Evolutionary conservation across 495 filamentous ascomycete species (phyloP).

Genomic region (Hypoxylon perforatum): DNA sequence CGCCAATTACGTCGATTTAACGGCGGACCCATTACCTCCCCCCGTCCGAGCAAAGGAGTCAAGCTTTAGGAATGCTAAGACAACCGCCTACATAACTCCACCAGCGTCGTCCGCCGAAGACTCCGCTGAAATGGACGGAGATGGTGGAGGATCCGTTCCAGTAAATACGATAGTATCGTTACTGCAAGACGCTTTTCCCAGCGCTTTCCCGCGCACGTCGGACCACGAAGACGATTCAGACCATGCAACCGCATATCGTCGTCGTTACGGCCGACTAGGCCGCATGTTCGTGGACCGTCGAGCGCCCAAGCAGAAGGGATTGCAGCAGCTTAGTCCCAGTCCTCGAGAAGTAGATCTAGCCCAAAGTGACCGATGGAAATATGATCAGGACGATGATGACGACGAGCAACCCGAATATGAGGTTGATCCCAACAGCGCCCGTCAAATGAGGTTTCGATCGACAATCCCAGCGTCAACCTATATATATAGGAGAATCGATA

Average conservation of each 20-base stretch:
- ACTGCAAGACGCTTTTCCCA: conserved; percentile 32
- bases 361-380: conserved; percentile 81
- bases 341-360: conserved; percentile 62
- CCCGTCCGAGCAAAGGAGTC: conserved; percentile 73
- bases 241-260: conserved; percentile 63
- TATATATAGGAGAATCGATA: conserved; percentile 45
- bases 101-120: conserved; percentile 74
- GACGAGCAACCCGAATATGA: conserved; percentile 73
- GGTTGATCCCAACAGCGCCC: conserved; percentile 75
- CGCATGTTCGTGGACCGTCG: conserved; percentile 85
- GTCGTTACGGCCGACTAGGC: conserved; percentile 79
- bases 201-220: conserved; percentile 25
- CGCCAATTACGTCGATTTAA: conserved; percentile 83
- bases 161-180: conserved; percentile 14
- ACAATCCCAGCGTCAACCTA: conserved; percentile 67
- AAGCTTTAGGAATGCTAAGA: conserved; percentile 76
- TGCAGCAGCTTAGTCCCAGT: conserved; percentile 53
- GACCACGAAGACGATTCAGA: conserved; percentile 53
- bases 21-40: conserved; percentile 81
- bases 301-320: conserved; percentile 43
- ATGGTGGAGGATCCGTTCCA: conserved; percentile 44
- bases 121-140: conserved; percentile 60
- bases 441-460: conserved; percentile 77
- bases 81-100: conserved; percentile 85
- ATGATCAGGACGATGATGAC: conserved; percentile 78